Evolutionary conservation across 1,284 basidiomycete species (phyloP).

Genomic region (Ustilago tritici): DNA sequence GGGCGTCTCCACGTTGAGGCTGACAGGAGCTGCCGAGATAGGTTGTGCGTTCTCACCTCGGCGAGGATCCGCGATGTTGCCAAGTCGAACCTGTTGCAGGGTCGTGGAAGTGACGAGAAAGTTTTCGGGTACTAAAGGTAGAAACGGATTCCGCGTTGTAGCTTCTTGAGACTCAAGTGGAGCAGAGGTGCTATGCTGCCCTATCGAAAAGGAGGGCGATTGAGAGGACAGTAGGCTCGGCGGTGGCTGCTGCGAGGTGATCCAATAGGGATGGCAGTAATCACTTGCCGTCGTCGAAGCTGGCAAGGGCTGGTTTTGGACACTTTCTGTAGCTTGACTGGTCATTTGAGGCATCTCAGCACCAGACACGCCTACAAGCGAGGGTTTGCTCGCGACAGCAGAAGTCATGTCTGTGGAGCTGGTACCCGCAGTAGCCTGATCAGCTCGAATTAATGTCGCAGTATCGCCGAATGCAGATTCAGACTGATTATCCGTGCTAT

Average conservation of each 20-base stretch:
- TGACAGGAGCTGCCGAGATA: neutral
- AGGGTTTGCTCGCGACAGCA: too few species aligned
- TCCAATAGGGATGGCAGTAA: constrained; percentile 6
- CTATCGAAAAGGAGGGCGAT: neutral
- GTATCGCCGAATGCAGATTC: neutral
- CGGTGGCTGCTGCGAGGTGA: neutral
- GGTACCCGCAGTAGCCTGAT: neutral
- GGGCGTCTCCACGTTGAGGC: neutral
- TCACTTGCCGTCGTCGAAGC: neutral
- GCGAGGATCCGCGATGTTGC: neutral
- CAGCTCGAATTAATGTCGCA: neutral
- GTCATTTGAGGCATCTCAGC: neutral
- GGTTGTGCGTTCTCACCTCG: neutral
- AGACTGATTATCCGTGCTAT: neutral
- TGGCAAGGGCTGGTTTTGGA: neutral
- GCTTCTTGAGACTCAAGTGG: neutral
- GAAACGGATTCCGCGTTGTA: neutral
- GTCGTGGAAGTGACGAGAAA: constrained; percentile 5
- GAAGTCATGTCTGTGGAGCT: neutral
- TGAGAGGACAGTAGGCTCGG: neutral
- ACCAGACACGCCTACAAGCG: too few species aligned
- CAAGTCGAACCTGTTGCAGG: neutral
- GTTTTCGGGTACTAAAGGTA: neutral
- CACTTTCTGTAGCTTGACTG: neutral
- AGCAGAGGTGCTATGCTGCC: neutral